Base-by-base conservation (phyloP, 768 basidiomycete genomes). In the Xerocomellus chrysenteron region DNA sequence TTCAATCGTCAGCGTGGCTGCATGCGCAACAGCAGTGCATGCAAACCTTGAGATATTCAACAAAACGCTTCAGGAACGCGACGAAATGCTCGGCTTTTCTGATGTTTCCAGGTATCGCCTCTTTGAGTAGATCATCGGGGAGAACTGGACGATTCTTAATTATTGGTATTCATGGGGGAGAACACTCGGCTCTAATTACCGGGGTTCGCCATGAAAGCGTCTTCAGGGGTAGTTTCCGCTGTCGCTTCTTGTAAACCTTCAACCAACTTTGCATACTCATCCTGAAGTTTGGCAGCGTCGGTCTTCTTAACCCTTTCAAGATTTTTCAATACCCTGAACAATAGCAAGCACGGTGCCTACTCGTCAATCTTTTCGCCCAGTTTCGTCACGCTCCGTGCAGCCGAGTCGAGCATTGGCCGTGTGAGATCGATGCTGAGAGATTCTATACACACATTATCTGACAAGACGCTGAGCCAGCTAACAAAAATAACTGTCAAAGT, bases 1-100 rank as follows among this genome's bases (percentile, higher is more conserved):
- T 16, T 47, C 45, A 44, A n/a, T 16, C 40, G 24, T 68, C 50
- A 71, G 59, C 28, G 7, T 44, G 26, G 19, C 57, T 19, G 28
- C 24, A 42, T 37, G 19, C 19, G 21, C 47, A 17, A 45, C 35
- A 36, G 24, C 17, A 8, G 7, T 36, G 21, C 36, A 39, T 45
- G 35, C 50, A 21, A 49, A 94, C 96, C 83, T 98, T 99, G 50
- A 99, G 82, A 73, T 99, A 99, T 75, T 99, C 97, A 26, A 99
- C 94, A 67, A 99, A 97, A 51, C 97, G 86, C 73, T 96, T 98
- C 58, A 99, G 74, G 75, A 99, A 99, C 0, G 97, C 96, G 16
- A 98, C 93, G 65, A 99, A 99, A 74, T 99, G 97, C 68, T 99
- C 97, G 0, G 97, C 97, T 72, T 98, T 97, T 45, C 97, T 82